Percentiles rank a stretch among this genome's conserved stretches.
These are phyloP conservation scores for Eutypella sp. DNA, from an alignment of 2,329 filamentous ascomycete genomes.

Conservation along the genomic window DNA sequence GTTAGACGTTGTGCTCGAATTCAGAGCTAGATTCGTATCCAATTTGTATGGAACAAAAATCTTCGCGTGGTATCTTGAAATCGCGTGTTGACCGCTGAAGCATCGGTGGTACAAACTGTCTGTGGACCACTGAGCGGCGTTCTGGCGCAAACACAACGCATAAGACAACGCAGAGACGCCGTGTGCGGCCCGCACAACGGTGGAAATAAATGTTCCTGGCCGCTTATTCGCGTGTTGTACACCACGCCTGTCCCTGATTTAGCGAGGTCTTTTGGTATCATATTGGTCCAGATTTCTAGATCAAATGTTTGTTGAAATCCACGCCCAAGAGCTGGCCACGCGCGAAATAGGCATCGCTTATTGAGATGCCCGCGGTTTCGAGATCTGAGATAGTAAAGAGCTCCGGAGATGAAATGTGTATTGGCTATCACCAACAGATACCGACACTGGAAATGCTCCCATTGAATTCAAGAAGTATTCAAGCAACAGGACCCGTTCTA, in stretches of 20 bases:
- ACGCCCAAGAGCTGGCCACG: too few relatives aligned
- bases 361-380: too few relatives aligned
- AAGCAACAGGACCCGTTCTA: too few relatives aligned
- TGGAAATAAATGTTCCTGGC: neutral
- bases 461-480: too few relatives aligned
- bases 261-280: neutral
- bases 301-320: too few relatives aligned
- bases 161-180: constrained; percentile 14
- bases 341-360: too few relatives aligned
- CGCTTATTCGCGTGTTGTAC: constrained; percentile 1
- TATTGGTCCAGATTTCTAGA: neutral
- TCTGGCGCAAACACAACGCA: constrained; percentile 16
- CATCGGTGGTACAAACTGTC: constrained; percentile 11
- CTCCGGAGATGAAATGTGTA: too few relatives aligned
- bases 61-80: constrained; percentile 8
- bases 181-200: constrained; percentile 7
- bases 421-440: too few relatives aligned
- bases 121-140: constrained; percentile 9
- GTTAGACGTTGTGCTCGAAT: neutral
- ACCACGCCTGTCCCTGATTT: neutral
- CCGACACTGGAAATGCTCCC: too few relatives aligned
- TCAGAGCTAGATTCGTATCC: neutral
- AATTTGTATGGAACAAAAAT: constrained; percentile 5
- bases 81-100: constrained; percentile 15
- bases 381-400: too few relatives aligned